Percentiles rank a stretch among this genome's conserved stretches.
Evolutionary conservation across 2,329 filamentous ascomycete species (phyloP).

Genomic region (Myotisia sp.): DNA sequence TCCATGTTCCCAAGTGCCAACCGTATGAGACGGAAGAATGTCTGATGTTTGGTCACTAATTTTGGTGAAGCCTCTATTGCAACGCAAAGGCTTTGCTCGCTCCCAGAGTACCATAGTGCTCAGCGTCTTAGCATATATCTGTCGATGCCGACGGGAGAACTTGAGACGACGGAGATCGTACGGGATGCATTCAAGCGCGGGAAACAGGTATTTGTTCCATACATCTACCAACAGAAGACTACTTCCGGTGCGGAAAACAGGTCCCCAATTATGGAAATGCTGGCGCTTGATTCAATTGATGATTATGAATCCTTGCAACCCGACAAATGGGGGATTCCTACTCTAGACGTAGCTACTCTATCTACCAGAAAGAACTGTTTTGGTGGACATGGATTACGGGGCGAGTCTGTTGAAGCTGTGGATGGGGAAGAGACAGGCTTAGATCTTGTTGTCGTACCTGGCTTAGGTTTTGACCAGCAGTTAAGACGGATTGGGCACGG

Average conservation of each 20-base stretch:
- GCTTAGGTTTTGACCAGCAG: constrained; percentile 71
- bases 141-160: constrained; percentile 78
- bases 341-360: constrained; percentile 53
- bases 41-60: constrained; percentile 1
- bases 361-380: constrained; percentile 57
- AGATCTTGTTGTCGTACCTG: constrained; percentile 81
- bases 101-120: constrained; percentile 63
- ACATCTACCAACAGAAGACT: constrained; percentile 51
- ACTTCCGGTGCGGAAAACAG: constrained; percentile 22
- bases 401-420: constrained; percentile 5
- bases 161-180: constrained; percentile 72
- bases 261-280: constrained; percentile 84
- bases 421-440: constrained; percentile 35
- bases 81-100: constrained; percentile 48
- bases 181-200: constrained; percentile 60
- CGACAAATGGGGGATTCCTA: constrained; percentile 94
- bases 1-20: neutral
- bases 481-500: constrained; percentile 78
- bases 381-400: constrained; percentile 42
- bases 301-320: constrained; percentile 65
- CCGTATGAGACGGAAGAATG: neutral
- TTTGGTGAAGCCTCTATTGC: constrained; percentile 46
- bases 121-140: constrained; percentile 71
- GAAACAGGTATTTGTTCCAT: constrained; percentile 85
- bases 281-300: constrained; percentile 54